Conservation (phyloP, 768 basidiomycete genomes). For the Nevesoporus exiguus region DNA sequence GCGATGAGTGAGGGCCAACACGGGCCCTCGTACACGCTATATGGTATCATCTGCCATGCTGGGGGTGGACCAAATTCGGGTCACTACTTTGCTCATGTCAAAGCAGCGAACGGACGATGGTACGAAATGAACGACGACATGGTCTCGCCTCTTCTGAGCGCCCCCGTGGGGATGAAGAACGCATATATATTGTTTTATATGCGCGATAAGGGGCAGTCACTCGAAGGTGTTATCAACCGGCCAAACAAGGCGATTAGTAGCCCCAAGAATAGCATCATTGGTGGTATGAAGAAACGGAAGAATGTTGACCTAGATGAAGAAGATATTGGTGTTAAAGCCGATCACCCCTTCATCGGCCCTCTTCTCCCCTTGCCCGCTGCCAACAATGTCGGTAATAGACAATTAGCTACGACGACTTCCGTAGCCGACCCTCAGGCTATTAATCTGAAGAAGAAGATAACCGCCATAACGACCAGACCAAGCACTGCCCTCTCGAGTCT, state of each 20-base stretch:
- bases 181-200: conserved; percentile 96
- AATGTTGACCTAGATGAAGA: conserved; percentile 44
- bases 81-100: conserved; percentile 90
- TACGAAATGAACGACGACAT: conserved; percentile 92
- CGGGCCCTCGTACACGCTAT: conserved; percentile 79
- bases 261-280: conserved; percentile 40
- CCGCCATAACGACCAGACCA: conserved; percentile 32
- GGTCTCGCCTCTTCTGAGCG: conserved; percentile 42
- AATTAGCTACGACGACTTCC: conserved; percentile 13
- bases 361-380: conserved; percentile 49
- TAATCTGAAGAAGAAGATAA: conserved; percentile 52
- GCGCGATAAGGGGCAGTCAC: conserved; percentile 69
- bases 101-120: conserved; percentile 68
- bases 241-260: conserved; percentile 17
- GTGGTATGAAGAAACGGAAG: conserved; percentile 47
- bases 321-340: conserved; percentile 49
- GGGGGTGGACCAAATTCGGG: conserved; percentile 93
- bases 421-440: conserved; percentile 51
- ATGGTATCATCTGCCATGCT: conserved; percentile 90
- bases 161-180: conserved; percentile 64
- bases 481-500: conserved; percentile 38
- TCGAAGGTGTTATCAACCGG: conserved; percentile 55
- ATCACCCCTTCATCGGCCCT: conserved; percentile 61
- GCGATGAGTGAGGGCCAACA: conserved; percentile 82
- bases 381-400: conserved; percentile 14